phyloP scores from a whole-genome alignment of 139 green algal species.

The Pleodorina starrii region DNA sequence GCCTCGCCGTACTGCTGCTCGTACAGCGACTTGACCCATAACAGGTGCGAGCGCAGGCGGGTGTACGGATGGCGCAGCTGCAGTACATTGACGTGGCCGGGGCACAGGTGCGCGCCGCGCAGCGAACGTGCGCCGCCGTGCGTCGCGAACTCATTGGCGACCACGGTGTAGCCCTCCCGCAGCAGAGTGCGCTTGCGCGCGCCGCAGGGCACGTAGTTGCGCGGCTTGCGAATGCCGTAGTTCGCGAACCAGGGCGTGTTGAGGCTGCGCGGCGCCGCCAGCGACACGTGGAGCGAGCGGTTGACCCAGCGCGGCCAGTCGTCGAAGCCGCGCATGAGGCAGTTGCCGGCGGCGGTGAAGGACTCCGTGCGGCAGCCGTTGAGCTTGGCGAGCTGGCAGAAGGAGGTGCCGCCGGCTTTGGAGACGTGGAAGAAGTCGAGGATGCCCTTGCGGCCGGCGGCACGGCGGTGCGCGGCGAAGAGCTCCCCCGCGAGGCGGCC shows the following conservation, averaged over 20 bases:
- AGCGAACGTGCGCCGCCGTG: neutral
- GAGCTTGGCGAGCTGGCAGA: slow-evolving; percentile 53
- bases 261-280: neutral
- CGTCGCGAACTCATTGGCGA: slow-evolving; percentile 54
- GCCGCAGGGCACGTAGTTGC: slow-evolving; percentile 30
- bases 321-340: slow-evolving; percentile 53
- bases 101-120: slow-evolving; percentile 32
- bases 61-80: slow-evolving; percentile 49
- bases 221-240: slow-evolving; percentile 25
- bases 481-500: neutral
- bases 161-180: slow-evolving; percentile 40
- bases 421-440: slow-evolving; percentile 54
- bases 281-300: slow-evolving; percentile 11
- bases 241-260: slow-evolving; percentile 53
- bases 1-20: slow-evolving; percentile 36
- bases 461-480: slow-evolving; percentile 13
- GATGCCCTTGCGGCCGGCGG: slow-evolving; percentile 33
- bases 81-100: slow-evolving; percentile 46
- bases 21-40: slow-evolving; percentile 50
- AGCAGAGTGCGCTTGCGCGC: slow-evolving; percentile 44
- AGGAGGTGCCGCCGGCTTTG: slow-evolving; percentile 44
- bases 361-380: slow-evolving; percentile 53
- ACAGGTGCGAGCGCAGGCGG: slow-evolving; percentile 48
- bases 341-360: slow-evolving; percentile 44
- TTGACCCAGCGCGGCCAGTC: slow-evolving; percentile 54